Conservation (phyloP, 2,329 filamentous ascomycete genomes). For the Madurella mycetomatis region DNA sequence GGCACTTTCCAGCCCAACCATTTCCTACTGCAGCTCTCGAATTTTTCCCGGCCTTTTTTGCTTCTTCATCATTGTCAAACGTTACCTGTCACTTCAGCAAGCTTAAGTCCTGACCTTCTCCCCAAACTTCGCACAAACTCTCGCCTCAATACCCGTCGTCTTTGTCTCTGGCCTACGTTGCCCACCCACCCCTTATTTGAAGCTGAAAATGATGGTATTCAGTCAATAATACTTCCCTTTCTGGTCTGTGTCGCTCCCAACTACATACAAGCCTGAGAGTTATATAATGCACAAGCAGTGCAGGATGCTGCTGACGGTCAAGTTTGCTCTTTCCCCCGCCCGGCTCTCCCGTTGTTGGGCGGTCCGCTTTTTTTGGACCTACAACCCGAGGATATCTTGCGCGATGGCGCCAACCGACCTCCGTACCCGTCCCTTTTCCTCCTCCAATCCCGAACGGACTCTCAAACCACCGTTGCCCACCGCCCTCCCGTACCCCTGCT, state of each 20-base stretch:
- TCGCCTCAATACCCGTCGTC: background rate
- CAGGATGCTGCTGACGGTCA: conserved; percentile 3
- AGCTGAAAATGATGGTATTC: background rate
- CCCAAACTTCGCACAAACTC: background rate
- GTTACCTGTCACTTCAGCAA: background rate
- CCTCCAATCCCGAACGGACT: conserved; percentile 14
- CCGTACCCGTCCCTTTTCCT: background rate
- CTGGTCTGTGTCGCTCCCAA: conserved; percentile 1
- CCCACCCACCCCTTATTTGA: background rate
- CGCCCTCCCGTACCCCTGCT: conserved; percentile 8
- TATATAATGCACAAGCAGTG: background rate
- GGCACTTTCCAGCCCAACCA: background rate
- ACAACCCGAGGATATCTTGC: background rate
- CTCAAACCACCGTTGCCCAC: conserved; percentile 14
- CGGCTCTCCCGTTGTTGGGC: background rate
- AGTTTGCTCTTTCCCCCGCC: background rate
- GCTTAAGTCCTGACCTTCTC: background rate
- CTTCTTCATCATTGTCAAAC: background rate
- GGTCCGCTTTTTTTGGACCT: background rate
- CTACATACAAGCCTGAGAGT: background rate
- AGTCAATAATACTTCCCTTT: background rate
- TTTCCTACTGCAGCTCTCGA: background rate
- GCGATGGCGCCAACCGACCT: conserved; percentile 3
- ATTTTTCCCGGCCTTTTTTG: background rate
- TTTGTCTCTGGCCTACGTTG: background rate